phyloP scores from a whole-genome alignment of 345 rosid species.

The Euclidium syriacum region DNA sequence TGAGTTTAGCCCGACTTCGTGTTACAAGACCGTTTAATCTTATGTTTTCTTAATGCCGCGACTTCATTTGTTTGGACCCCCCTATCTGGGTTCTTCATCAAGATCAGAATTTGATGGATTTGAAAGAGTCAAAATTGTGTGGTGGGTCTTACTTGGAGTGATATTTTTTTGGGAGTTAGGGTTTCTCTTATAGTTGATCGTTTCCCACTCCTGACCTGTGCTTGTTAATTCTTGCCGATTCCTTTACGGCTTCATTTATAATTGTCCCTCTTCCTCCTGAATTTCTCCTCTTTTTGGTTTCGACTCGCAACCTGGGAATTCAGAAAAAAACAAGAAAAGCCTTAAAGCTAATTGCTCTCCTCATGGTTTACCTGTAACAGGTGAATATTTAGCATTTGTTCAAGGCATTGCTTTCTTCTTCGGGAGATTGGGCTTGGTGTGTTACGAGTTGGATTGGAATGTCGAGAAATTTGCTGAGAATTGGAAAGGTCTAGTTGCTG shows the following conservation, averaged over 20 bases:
- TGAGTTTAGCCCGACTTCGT: neutral
- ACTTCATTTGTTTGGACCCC: neutral
- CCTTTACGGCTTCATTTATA: neutral
- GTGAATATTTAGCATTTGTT: neutral
- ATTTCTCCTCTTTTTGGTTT: neutral
- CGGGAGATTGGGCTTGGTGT: neutral
- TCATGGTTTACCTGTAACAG: conserved; percentile 11
- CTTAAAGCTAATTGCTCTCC: neutral
- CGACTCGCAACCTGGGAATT: no score
- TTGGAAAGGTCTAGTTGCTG: conserved; percentile 7
- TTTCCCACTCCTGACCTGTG: neutral
- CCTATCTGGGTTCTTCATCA: neutral
- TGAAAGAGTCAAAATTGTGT: conserved; percentile 12
- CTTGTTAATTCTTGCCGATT: neutral
- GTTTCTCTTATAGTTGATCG: neutral
- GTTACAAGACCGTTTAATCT: neutral
- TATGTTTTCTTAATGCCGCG: neutral
- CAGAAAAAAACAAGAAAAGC: neutral
- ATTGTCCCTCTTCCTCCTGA: neutral
- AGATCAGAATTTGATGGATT: conserved; percentile 12
- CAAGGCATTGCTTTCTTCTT: neutral
- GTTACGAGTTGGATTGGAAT: neutral
- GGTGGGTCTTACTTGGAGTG: conserved; percentile 14
- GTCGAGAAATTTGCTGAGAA: neutral
- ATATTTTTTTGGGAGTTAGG: neutral